Conservation (phyloP, 441 rosid genomes). For the Corymbia calophylla region DNA sequence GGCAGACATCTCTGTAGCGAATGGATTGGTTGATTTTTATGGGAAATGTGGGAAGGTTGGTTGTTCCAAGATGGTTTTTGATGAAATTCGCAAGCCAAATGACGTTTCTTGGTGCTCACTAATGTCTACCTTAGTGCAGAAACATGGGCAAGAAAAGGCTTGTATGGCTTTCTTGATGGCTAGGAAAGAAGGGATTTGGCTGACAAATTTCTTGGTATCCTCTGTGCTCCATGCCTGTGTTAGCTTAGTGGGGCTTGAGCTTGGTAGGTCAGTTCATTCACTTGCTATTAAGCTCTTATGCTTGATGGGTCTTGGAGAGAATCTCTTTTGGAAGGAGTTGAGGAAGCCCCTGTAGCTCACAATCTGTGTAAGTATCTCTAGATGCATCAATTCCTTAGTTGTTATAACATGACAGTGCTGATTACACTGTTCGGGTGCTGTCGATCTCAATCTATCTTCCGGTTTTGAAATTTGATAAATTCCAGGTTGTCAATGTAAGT, state of each 20-base stretch:
- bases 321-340: background rate
- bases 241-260: conserved; percentile 53
- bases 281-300: conserved; percentile 38
- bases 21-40: conserved; percentile 76
- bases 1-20: conserved; percentile 44
- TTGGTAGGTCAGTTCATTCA: conserved; percentile 68
- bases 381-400: background rate
- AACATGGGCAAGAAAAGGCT: conserved; percentile 71
- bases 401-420: background rate
- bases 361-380: background rate
- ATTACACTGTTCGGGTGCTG: accelerated
- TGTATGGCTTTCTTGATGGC: conserved; percentile 37
- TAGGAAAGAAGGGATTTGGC: conserved; percentile 43
- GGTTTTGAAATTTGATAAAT: background rate
- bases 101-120: conserved; percentile 84
- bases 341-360: background rate
- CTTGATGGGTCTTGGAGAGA: background rate
- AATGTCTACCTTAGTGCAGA: conserved; percentile 64
- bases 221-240: conserved; percentile 66
- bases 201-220: conserved; percentile 70
- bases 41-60: conserved; percentile 66
- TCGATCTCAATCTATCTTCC: background rate
- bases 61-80: conserved; percentile 42
- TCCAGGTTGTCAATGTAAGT: accelerated
- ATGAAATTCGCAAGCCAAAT: conserved; percentile 42